Percentiles rank a stretch among this genome's conserved stretches.
Evolutionary conservation across 164 flowering plant genomes (phyloP).

Genomic region (Stephania yunnanensis): DNA sequence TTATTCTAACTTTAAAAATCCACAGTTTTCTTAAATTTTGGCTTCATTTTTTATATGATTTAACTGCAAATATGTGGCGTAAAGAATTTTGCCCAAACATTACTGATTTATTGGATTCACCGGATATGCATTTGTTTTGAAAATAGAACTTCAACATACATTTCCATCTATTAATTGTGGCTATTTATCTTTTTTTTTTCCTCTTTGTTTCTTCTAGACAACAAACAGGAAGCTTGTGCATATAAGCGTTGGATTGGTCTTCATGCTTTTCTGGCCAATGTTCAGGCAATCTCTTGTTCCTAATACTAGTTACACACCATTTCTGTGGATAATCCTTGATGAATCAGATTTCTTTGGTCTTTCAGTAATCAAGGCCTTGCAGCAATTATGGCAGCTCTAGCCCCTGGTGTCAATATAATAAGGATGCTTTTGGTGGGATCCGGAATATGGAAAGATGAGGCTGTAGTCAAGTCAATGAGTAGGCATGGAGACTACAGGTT

Average conservation of each 20-base stretch:
- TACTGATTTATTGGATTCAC: neutral
- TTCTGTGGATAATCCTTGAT: constrained; percentile 6
- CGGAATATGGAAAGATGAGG: constrained; percentile 78
- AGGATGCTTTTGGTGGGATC: constrained; percentile 73
- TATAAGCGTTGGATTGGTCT: constrained; percentile 71
- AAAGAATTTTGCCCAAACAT: neutral
- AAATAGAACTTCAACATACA: neutral
- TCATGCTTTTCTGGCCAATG: constrained; percentile 95
- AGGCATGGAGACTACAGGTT: constrained; percentile 87
- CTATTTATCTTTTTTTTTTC: neutral
- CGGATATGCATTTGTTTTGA: neutral
- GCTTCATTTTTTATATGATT: neutral
- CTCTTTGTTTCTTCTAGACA: constrained; percentile 35
- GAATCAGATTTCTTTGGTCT: constrained; percentile 6
- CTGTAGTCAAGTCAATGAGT: constrained; percentile 81
- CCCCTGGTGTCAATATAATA: constrained; percentile 72
- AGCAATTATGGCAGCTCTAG: constrained; percentile 58
- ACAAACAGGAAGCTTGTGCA: constrained; percentile 82
- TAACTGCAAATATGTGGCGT: neutral
- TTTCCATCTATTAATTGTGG: neutral
- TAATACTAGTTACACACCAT: neutral
- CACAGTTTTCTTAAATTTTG: neutral
- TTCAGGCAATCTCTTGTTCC: constrained; percentile 55
- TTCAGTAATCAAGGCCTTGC: constrained; percentile 56
- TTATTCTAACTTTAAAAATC: neutral